phyloP scores from a whole-genome alignment of 139 green algal species.

The Micractinium conductrix region DNA sequence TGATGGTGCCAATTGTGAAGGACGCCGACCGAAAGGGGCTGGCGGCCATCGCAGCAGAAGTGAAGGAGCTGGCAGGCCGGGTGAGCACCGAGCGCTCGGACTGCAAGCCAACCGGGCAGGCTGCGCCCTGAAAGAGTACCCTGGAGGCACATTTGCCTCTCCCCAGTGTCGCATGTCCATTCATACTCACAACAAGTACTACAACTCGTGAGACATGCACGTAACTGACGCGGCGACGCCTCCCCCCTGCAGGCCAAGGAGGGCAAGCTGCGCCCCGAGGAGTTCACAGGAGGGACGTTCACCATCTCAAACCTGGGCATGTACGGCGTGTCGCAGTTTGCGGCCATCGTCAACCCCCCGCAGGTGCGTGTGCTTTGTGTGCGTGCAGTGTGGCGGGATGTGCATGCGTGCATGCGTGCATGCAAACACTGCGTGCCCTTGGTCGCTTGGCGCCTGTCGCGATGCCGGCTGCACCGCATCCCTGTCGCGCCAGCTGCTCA shows the following conservation, averaged over 20 bases:
- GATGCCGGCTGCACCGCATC: not conserved
- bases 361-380: slow-evolving; percentile 54
- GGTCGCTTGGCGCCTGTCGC: too few relatives aligned
- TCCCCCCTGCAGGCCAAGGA: slow-evolving; percentile 73
- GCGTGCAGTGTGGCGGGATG: too few relatives aligned
- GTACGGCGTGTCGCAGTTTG: slow-evolving; percentile 92
- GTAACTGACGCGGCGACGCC: not conserved
- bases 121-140: too few relatives aligned
- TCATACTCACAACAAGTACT: too few relatives aligned
- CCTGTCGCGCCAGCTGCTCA: not conserved
- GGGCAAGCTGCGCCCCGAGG: slow-evolving; percentile 86
- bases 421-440: too few relatives aligned
- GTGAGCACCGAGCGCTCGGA: too few relatives aligned
- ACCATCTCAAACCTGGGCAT: slow-evolving; percentile 96
- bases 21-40: slow-evolving; percentile 79
- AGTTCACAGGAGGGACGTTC: slow-evolving; percentile 93
- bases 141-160: too few relatives aligned
- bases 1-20: slow-evolving; percentile 92
- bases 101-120: too few relatives aligned
- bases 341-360: slow-evolving; percentile 97
- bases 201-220: too few relatives aligned
- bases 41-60: slow-evolving; percentile 70
- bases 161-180: too few relatives aligned
- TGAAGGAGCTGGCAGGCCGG: slow-evolving; percentile 81
- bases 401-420: too few relatives aligned